phyloP scores from a whole-genome alignment of 2,329 filamentous ascomycete genomes.

The Bipolaris zeicola region DNA sequence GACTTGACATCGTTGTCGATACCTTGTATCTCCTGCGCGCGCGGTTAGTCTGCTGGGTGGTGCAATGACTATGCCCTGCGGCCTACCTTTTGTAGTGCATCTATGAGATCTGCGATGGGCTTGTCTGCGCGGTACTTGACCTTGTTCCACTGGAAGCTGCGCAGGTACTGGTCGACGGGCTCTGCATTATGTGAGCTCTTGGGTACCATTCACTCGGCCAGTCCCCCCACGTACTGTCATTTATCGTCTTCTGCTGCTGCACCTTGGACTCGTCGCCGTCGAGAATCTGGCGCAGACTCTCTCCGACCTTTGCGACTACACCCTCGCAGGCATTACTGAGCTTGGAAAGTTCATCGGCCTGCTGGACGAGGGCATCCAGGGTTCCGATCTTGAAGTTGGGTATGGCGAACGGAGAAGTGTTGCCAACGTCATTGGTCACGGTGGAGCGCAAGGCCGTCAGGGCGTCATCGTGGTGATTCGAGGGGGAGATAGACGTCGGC shows the following conservation, averaged over 20 bases:
- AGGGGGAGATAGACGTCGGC: slow-evolving; percentile 83
- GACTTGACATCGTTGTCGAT: slow-evolving; percentile 95
- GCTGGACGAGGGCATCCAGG: slow-evolving; percentile 90
- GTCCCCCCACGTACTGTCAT: slow-evolving; percentile 68
- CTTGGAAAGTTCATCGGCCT: slow-evolving; percentile 93
- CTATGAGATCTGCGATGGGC: slow-evolving; percentile 82
- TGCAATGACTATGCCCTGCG: neutral
- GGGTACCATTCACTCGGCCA: neutral
- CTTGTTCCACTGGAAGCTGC: slow-evolving; percentile 93
- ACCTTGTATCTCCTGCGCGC: slow-evolving; percentile 76
- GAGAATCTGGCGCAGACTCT: slow-evolving; percentile 81
- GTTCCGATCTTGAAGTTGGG: slow-evolving; percentile 98
- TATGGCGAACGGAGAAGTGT: slow-evolving; percentile 76
- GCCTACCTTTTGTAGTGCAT: slow-evolving; percentile 81
- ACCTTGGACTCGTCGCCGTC: slow-evolving; percentile 84
- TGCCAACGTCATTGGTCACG: slow-evolving; percentile 75
- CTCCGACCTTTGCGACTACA: slow-evolving; percentile 85
- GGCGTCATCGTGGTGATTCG: slow-evolving; percentile 79
- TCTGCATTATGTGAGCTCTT: slow-evolving; percentile 59
- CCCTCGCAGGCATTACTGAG: slow-evolving; percentile 78
- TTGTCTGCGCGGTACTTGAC: slow-evolving; percentile 96
- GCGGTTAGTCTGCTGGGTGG: neutral
- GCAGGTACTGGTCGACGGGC: slow-evolving; percentile 92
- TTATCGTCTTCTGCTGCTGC: slow-evolving; percentile 87
- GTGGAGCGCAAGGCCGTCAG: slow-evolving; percentile 75